Evolutionary conservation across 2,329 filamentous ascomycete species (phyloP).

Genomic region (Alternaria solani): DNA sequence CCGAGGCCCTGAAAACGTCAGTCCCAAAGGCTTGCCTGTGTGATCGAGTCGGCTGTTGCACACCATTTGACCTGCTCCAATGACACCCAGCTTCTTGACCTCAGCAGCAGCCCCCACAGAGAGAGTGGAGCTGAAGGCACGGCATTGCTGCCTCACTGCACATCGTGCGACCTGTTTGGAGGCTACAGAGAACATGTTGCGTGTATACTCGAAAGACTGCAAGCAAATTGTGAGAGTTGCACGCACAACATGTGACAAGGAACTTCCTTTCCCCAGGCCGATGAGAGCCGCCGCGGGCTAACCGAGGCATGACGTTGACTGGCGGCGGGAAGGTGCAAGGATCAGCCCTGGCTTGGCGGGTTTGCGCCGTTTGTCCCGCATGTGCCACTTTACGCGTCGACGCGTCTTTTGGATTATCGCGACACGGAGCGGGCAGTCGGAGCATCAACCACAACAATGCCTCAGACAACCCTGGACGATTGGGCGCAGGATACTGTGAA

Average conservation of each 20-base stretch:
- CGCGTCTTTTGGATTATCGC: slow-evolving; percentile 34
- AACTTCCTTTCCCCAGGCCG: slow-evolving; percentile 22
- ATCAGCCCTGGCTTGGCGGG: slow-evolving; percentile 30
- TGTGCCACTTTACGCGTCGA: slow-evolving; percentile 44
- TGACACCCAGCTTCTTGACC: slow-evolving; percentile 87
- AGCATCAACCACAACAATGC: slow-evolving; percentile 45
- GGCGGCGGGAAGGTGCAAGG: slow-evolving; percentile 7
- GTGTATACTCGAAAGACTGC: neutral
- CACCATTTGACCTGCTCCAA: slow-evolving; percentile 97
- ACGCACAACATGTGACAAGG: slow-evolving; percentile 28
- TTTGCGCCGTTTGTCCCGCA: slow-evolving; percentile 31
- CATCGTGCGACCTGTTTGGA: slow-evolving; percentile 40
- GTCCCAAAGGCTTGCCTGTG: slow-evolving; percentile 2
- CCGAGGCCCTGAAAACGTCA: slow-evolving; percentile 76
- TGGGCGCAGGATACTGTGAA: slow-evolving; percentile 68
- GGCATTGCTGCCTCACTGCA: slow-evolving; percentile 45
- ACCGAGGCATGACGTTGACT: slow-evolving; percentile 34
- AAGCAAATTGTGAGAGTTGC: slow-evolving; percentile 1
- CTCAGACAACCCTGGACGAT: slow-evolving; percentile 53
- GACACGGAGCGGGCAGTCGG: slow-evolving; percentile 10
- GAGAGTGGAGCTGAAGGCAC: slow-evolving; percentile 73
- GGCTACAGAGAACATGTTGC: slow-evolving; percentile 44
- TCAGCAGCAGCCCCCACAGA: slow-evolving; percentile 68
- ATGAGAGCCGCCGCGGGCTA: slow-evolving; percentile 34
- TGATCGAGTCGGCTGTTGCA: slow-evolving; percentile 32